Evolutionary conservation across 352 stramenopile species (phyloP).

Genomic region (Phytopythium chamaehyphon): DNA sequence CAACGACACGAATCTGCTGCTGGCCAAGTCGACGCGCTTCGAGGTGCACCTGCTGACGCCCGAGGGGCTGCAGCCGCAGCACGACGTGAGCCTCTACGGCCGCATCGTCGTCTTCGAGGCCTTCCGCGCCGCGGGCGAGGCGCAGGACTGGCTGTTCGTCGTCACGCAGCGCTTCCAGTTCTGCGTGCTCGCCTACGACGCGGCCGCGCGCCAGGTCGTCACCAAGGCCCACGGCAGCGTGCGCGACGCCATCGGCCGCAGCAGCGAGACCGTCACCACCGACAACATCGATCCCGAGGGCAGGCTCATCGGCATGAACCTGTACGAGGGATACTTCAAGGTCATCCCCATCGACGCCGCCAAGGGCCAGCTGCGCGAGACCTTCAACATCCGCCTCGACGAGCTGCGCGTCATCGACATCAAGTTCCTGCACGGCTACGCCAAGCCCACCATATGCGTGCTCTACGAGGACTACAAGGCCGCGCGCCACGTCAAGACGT

Average conservation of each 20-base stretch:
- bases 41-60: slow-evolving; percentile 86
- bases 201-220: slow-evolving; percentile 57
- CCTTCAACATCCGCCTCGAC: slow-evolving; percentile 92
- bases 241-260: slow-evolving; percentile 81
- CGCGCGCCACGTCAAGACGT: slow-evolving; percentile 90
- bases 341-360: slow-evolving; percentile 84
- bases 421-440: slow-evolving; percentile 89
- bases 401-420: slow-evolving; percentile 92
- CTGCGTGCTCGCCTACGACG: slow-evolving; percentile 84
- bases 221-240: slow-evolving; percentile 87
- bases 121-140: slow-evolving; percentile 69
- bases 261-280: slow-evolving; percentile 86
- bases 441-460: slow-evolving; percentile 89
- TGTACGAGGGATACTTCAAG: slow-evolving; percentile 91
- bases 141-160: slow-evolving; percentile 86
- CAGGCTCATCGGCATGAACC: slow-evolving; percentile 87
- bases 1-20: slow-evolving; percentile 88
- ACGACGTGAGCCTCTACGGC: slow-evolving; percentile 85
- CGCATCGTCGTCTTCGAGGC: slow-evolving; percentile 87
- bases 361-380: slow-evolving; percentile 76
- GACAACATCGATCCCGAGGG: slow-evolving; percentile 87
- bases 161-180: slow-evolving; percentile 90
- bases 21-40: slow-evolving; percentile 87
- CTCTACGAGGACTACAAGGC: slow-evolving; percentile 90
- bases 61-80: slow-evolving; percentile 81